phyloP scores from a whole-genome alignment of 2,329 filamentous ascomycete species.

The Talaromyces piceae region DNA sequence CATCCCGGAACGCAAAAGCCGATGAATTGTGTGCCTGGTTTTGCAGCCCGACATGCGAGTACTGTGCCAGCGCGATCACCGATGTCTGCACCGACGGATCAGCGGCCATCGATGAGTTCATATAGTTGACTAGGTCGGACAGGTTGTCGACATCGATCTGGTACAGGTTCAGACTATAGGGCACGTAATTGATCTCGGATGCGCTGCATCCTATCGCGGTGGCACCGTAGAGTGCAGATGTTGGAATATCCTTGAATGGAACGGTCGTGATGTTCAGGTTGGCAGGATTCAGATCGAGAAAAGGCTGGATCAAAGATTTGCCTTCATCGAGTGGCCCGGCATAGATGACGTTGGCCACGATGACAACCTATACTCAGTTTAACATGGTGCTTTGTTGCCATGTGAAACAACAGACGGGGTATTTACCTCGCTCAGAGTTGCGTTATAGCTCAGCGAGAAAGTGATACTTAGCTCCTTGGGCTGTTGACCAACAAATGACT shows the following conservation, averaged over 20 bases:
- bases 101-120: neutral
- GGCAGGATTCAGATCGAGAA: slow-evolving; percentile 1
- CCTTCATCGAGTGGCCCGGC: slow-evolving; percentile 14
- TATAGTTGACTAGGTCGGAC: neutral
- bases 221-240: neutral
- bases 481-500: neutral
- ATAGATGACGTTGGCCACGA: slow-evolving; percentile 8
- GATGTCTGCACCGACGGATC: neutral
- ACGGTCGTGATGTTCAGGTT: slow-evolving; percentile 12
- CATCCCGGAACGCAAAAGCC: neutral
- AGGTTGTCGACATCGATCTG: neutral
- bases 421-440: neutral
- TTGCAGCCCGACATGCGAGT: neutral
- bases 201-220: neutral
- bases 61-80: neutral
- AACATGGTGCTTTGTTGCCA: no score
- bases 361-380: neutral
- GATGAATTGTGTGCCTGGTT: neutral
- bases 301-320: neutral
- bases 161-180: neutral
- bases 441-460: neutral
- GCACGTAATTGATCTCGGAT: neutral
- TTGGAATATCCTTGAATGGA: slow-evolving; percentile 4
- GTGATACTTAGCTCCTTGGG: neutral
- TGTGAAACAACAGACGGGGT: no score